A percentile compares a stretch with the other conserved stretches of the same genome.
These are phyloP conservation scores for Aspergillus oerlinghausenensis DNA, from an alignment of 2,329 filamentous ascomycete genomes.

Conservation along the genomic window DNA sequence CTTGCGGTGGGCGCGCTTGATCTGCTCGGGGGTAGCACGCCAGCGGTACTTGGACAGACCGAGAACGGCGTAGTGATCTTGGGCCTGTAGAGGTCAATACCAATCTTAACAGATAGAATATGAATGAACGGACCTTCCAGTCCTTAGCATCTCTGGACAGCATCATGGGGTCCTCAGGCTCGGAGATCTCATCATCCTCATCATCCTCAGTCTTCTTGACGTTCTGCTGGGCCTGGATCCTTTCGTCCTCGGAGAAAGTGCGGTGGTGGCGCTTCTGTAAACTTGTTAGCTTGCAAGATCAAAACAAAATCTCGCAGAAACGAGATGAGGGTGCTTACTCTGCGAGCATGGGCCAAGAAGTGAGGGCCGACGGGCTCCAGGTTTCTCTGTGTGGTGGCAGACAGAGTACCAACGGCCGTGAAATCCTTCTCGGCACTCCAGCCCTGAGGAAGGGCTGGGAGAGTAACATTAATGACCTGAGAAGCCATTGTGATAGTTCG, in stretches of 20 bases:
- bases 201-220: conserved; percentile 94
- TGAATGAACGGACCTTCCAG: conserved; percentile 72
- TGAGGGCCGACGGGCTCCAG: conserved; percentile 96
- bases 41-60: conserved; percentile 88
- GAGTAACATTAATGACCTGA: conserved; percentile 42
- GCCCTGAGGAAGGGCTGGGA: conserved; percentile 71
- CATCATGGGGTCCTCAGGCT: conserved; percentile 89
- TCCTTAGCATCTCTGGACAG: conserved; percentile 93
- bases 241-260: conserved; percentile 97
- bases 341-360: conserved; percentile 94
- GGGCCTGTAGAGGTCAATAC: conserved; percentile 52
- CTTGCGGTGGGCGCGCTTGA: conserved; percentile 98
- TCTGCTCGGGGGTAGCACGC: conserved; percentile 93
- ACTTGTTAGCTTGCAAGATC: conserved; percentile 40
- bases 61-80: conserved; percentile 97
- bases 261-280: conserved; percentile 76
- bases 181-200: conserved; percentile 85
- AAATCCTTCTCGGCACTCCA: conserved; percentile 88
- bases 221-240: conserved; percentile 89
- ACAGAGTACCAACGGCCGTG: conserved; percentile 74
- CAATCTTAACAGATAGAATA: background rate
- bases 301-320: background rate
- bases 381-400: conserved; percentile 72
- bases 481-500: conserved; percentile 56
- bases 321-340: conserved; percentile 41